These are phyloP conservation scores for Mollisia scopiformis DNA, from an alignment of 2,329 filamentous ascomycete species.

Conservation along the genomic window DNA sequence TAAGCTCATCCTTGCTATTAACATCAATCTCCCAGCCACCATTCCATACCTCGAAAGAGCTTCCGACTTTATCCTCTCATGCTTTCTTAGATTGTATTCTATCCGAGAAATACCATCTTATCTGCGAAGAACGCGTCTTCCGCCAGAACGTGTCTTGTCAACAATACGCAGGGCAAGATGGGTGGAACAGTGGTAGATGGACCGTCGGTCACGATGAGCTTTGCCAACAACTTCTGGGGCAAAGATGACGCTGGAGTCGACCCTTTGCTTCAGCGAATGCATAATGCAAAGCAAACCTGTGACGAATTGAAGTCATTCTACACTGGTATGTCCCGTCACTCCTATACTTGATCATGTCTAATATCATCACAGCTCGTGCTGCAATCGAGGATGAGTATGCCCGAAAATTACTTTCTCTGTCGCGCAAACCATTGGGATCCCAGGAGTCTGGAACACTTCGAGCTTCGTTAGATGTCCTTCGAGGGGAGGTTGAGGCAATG, in stretches of 20 bases:
- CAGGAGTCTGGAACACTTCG: constrained; percentile 84
- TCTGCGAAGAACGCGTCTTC: constrained; percentile 1
- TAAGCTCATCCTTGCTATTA: neutral
- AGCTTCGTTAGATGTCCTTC: constrained; percentile 82
- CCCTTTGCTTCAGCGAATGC: constrained; percentile 92
- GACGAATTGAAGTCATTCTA: constrained; percentile 96
- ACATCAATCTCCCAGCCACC: neutral
- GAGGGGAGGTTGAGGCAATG: constrained; percentile 90
- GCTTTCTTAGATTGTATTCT: neutral
- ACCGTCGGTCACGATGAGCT: constrained; percentile 42
- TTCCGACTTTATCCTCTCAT: constrained; percentile 6
- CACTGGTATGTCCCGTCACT: constrained; percentile 56
- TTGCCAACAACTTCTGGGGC: constrained; percentile 99
- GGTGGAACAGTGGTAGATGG: constrained; percentile 37
- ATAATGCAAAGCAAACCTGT: constrained; percentile 88
- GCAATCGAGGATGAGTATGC: constrained; percentile 97
- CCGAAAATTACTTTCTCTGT: constrained; percentile 82
- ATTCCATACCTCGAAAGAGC: neutral
- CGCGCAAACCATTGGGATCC: constrained; percentile 86
- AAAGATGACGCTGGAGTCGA: constrained; percentile 96
- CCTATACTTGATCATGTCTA: constrained; percentile 4
- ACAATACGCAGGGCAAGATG: constrained; percentile 29
- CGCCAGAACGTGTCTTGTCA: constrained; percentile 2
- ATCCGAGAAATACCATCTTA: neutral
- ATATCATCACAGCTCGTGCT: constrained; percentile 66